Evolutionary conservation across 1,139 yeast genomes (phyloP), one percentile per base, ranked within the genome.

Genomic region (Taphrina flavorubra): DNA sequence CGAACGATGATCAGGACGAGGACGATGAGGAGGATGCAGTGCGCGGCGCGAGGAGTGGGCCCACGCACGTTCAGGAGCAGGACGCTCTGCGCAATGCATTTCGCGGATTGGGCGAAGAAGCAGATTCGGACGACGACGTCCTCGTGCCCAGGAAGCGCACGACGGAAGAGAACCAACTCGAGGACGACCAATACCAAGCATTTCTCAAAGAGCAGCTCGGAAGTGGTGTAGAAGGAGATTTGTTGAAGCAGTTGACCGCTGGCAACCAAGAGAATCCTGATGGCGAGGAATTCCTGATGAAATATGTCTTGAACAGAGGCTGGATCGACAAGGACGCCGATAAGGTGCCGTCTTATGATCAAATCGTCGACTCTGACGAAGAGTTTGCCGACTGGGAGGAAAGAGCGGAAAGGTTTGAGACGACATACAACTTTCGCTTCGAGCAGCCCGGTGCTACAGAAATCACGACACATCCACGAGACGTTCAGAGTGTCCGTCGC

Each of bases 381-480:
- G 95, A 87, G 71, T 97, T 91, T 74, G 95, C 89, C 65, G 92
- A 89, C 68, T 94, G 92, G 77, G 98, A 92, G 63, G 90, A 90
- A 65, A 95, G 96, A 0, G 97, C 89, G 2, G 99, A 95, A 74
- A 82, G 86, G 74, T 92, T 91, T 75, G 99, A 95, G 78, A 85
- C 86, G 71, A 97, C 96, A 0, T 94, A 92, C 80, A 95, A 95
- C 76, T 92, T 92, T 82, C 85, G 99, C 77, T 94, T 85, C 76
- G 99, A 95, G 78, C 98, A 94, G 75, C 72, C 71, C 11, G 87
- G 86, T 73, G 85, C 97, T 10, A 90, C 94, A 0, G 97, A 94
- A 76, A 90, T 95, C 77, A 88, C 92, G 42, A 88, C 97, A n/a
- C 95, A 94, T 80, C 98, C 99, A 4, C 91, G 99, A 84, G 89